These are phyloP conservation scores for Eucalyptus tenuipes DNA, from an alignment of 345 rosid genomes.

Conservation along the genomic window DNA sequence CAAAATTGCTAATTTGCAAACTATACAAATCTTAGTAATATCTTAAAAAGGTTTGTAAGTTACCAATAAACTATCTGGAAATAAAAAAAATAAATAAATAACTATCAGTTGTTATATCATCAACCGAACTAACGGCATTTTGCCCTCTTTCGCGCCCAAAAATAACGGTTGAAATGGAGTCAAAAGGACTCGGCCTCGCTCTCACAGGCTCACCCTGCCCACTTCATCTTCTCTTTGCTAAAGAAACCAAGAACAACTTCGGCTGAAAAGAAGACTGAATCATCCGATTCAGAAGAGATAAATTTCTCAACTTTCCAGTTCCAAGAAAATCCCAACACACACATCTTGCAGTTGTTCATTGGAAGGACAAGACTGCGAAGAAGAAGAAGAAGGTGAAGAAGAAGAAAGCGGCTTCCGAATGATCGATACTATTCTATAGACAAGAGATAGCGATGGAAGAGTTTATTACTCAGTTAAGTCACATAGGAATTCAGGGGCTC, in stretches of 20 bases:
- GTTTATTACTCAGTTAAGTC: not conserved
- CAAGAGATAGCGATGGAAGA: not conserved
- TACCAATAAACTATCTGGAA: not conserved
- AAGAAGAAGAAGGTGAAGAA: not conserved
- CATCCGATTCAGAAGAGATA: not conserved
- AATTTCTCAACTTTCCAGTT: not conserved
- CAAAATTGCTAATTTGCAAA: not conserved
- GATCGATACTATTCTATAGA: not conserved
- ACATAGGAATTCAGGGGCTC: not conserved
- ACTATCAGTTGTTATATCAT: not conserved
- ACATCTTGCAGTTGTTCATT: not conserved
- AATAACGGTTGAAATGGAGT: not conserved
- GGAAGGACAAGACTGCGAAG: not conserved
- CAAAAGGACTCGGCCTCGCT: not conserved
- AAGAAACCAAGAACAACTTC: not conserved
- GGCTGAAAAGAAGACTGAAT: not conserved
- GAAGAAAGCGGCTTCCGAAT: not conserved
- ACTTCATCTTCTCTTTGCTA: not conserved
- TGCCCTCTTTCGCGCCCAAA: not conserved
- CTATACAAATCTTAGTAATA: not conserved
- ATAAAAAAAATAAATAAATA: too few species aligned
- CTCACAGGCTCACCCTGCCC: not conserved
- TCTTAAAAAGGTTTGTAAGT: not conserved
- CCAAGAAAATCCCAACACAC: not conserved
- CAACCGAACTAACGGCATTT: not conserved